phyloP scores from a whole-genome alignment of 2,329 filamentous ascomycete species.

The Apiospora hydei region DNA sequence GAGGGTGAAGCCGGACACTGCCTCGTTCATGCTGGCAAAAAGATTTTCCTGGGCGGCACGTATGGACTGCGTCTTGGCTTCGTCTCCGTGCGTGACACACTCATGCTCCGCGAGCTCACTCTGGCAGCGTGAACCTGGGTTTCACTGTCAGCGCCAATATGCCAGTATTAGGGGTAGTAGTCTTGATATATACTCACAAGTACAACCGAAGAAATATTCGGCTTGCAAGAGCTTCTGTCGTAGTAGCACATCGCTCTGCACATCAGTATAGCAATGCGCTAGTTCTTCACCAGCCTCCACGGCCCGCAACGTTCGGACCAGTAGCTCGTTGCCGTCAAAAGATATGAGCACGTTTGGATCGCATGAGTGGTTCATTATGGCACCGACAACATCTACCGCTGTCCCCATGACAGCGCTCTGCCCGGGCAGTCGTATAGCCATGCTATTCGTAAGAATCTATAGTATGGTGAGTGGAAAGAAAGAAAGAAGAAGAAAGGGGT shows the following conservation, averaged over 20 bases:
- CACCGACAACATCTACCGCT: conserved; percentile 41
- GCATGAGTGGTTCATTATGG: conserved; percentile 47
- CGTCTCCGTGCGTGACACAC: conserved; percentile 23
- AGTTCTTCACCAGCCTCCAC: conserved; percentile 46
- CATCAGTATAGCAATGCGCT: conserved; percentile 42
- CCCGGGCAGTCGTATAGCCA: conserved; percentile 35
- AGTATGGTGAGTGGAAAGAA: conserved; percentile 25
- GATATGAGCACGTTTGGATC: conserved; percentile 44
- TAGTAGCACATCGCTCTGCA: conserved; percentile 34
- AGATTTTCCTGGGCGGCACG: conserved; percentile 29
- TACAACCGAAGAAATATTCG: conserved; percentile 39
- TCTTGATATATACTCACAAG: conserved; percentile 31
- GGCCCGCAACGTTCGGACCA: conserved; percentile 40
- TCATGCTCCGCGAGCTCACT: conserved; percentile 34
- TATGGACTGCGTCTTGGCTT: conserved; percentile 29
- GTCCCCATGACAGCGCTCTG: conserved; percentile 35
- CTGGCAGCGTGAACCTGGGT: conserved; percentile 37
- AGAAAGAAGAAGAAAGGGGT: not conserved
- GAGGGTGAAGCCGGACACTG: conserved; percentile 10
- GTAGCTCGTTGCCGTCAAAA: conserved; percentile 42
- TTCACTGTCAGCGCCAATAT: not conserved
- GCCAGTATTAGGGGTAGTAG: not conserved
- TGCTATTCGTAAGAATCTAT: conserved; percentile 38
- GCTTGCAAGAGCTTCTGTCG: conserved; percentile 34
- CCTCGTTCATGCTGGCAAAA: conserved; percentile 19